These are phyloP conservation scores for Trichoderma aggressivum DNA, from an alignment of 2,329 filamentous ascomycete genomes.

Conservation along the genomic window DNA sequence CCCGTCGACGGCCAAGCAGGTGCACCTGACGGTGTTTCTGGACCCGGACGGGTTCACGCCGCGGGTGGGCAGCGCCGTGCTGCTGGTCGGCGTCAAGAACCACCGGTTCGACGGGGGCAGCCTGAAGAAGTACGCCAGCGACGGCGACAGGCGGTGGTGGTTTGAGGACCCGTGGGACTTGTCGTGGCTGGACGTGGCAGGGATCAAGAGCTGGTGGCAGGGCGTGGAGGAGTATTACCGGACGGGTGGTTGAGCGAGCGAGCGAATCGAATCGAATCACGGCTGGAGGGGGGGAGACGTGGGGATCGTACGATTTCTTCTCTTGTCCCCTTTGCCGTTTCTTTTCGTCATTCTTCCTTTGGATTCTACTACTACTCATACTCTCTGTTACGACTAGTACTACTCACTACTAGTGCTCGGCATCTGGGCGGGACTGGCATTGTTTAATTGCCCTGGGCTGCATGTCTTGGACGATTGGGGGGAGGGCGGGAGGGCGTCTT, in stretches of 20 bases:
- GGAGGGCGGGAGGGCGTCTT: neutral
- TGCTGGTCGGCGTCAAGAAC: constrained; percentile 56
- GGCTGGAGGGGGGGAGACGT: neutral
- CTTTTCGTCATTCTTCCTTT: neutral
- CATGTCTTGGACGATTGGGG: neutral
- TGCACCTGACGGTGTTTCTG: constrained; percentile 53
- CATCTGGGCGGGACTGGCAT: neutral
- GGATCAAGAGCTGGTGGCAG: constrained; percentile 46
- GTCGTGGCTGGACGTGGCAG: constrained; percentile 48
- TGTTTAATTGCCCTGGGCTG: neutral
- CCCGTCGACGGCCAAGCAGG: constrained; percentile 49
- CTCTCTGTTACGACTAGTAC: no score
- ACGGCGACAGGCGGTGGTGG: constrained; percentile 46
- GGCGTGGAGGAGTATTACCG: constrained; percentile 22
- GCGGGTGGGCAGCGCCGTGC: constrained; percentile 45
- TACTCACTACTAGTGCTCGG: no score
- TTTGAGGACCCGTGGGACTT: constrained; percentile 45
- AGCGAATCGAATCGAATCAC: neutral
- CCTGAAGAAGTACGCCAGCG: constrained; percentile 44
- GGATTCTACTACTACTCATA: neutral
- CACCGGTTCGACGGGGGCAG: constrained; percentile 51
- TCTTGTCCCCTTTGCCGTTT: neutral
- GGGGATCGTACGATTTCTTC: neutral
- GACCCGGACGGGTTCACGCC: constrained; percentile 50
- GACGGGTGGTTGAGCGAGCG: neutral